Conservation (phyloP, 2,329 filamentous ascomycete species). For the Fusarium tanahbumbuense region DNA sequence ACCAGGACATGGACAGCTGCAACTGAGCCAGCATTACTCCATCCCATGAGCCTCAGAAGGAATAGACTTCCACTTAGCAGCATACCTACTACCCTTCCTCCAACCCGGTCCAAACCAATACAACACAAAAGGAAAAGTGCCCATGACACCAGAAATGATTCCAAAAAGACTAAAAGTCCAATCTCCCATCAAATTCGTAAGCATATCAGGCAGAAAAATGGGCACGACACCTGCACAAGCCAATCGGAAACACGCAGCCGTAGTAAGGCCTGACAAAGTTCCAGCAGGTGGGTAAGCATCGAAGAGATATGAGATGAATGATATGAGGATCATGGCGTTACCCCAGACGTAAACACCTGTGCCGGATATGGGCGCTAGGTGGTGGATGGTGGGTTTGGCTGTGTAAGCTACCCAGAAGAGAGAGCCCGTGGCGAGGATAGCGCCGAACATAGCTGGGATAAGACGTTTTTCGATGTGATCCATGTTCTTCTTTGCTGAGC, state of each 20-base stretch:
- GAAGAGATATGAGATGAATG: slow-evolving; percentile 5
- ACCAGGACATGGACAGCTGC: no score
- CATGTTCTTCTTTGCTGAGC: neutral
- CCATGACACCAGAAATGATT: slow-evolving; percentile 2
- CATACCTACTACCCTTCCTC: neutral
- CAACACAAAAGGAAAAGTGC: neutral
- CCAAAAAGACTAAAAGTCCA: slow-evolving; percentile 13
- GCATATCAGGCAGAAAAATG: slow-evolving; percentile 5
- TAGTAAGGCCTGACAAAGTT: slow-evolving; percentile 1
- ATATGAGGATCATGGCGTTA: slow-evolving; percentile 7
- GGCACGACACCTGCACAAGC: slow-evolving; percentile 4
- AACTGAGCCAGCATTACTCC: neutral
- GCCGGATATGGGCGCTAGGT: neutral
- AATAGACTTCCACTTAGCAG: neutral
- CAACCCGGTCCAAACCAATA: slow-evolving; percentile 1
- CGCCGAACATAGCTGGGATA: neutral
- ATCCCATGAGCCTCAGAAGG: neutral
- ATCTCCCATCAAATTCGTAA: neutral
- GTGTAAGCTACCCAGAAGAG: neutral
- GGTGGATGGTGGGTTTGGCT: neutral
- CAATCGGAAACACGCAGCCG: slow-evolving; percentile 5
- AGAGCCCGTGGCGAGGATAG: neutral
- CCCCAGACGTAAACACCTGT: slow-evolving; percentile 1
- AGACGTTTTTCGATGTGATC: neutral
- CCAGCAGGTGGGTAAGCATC: neutral